Base-by-base conservation (phyloP, 768 basidiomycete species). In the Kwoniella bestiolae region DNA sequence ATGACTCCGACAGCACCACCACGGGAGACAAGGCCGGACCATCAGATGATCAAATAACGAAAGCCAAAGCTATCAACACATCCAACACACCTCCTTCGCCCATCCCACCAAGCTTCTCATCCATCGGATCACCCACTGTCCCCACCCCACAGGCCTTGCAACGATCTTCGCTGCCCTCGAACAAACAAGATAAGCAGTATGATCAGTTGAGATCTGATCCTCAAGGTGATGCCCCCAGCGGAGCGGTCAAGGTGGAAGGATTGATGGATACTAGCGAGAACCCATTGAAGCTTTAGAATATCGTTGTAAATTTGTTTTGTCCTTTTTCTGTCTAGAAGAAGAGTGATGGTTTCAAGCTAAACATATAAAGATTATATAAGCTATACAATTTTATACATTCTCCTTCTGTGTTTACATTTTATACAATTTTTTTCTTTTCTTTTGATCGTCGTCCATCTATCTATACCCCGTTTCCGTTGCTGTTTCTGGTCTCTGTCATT, bases 261-360 rank as follows among this genome's bases (percentile, higher is more conserved):
- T 53, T 79, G 65, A 78, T 80, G 71, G 76, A 81, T 66, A 75
- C 63, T 41, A 73, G 72, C 34, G 77, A 80, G 46, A 60, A 64
- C 28, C 74, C 77, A n/a, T 55, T 76, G 35, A 77, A 75, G 63
- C 52, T 76, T 52, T 76, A 67, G 60, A 50, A 12, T n/a, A 47
- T n/a, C n/a, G n/a, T 47, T 47, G 21, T n/a, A 47, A 41, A 47
- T n/a, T 6, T 47, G 25, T 18, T 21, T 47, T 9, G n/a, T 18
- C 25, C 11, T 47, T 21, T n/a, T n/a, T n/a, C n/a, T n/a, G n/a
- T n/a, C n/a, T n/a, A n/a, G n/a, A n/a, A n/a, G n/a, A n/a, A n/a
- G n/a, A n/a, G n/a, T n/a, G n/a, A n/a, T n/a, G n/a, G n/a, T 41
- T 41, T 18, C 38, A 16, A 41, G 12, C 38, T 41, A 41, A 41